Evolutionary conservation across 2,329 filamentous ascomycete genomes (phyloP), one percentile per base, ranked within the genome.

Genomic region (Fusarium pilosicola): DNA sequence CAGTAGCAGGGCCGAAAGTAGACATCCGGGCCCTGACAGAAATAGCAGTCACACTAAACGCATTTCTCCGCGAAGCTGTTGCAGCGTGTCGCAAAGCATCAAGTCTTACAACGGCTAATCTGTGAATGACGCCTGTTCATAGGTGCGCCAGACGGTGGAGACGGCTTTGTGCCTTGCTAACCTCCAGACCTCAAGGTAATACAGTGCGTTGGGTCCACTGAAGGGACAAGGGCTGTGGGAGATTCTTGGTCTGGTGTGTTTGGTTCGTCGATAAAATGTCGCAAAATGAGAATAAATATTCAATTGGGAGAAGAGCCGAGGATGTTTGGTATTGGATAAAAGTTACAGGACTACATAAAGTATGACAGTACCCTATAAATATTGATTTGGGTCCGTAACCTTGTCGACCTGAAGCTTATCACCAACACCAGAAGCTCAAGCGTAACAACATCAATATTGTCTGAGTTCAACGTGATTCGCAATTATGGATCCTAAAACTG

Each of bases 401-500:
- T 70, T 55, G 66, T 36, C 42, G 39, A 55, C 30, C n/a, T 28
- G 13, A 65, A 54, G 32, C 52, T 54, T 52, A 70, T 38, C 24
- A 42, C 28, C 10, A 66, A 36, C n/a, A 4, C 24, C 30, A 52
- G 41, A 52, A 17, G 34, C 48, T 62, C 10, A 26, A 24, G 30
- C 13, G 32, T 22, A 42, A 13, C 39, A 51, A 24, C 32, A n/a
- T 28, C 24, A 28, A 57, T 13, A 24, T 44, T 26, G 20, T 48
- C 34, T 13, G 10, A 49, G 39, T 28, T 36, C 51, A 64, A 24
- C n/a, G 34, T 38, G 26, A 28, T 13, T 55, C 54, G 18, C 34
- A 68, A 86, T 83, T 83, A 82, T 83, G 59, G 80, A 84, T 62
- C 83, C 84, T 74, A 80, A 81, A 44, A 83, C 83, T 65, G 87